Percentiles rank a stretch among this genome's conserved stretches.
phyloP scores from a whole-genome alignment of 2,329 filamentous ascomycete species.

The Talaromyces amestolkiae region DNA sequence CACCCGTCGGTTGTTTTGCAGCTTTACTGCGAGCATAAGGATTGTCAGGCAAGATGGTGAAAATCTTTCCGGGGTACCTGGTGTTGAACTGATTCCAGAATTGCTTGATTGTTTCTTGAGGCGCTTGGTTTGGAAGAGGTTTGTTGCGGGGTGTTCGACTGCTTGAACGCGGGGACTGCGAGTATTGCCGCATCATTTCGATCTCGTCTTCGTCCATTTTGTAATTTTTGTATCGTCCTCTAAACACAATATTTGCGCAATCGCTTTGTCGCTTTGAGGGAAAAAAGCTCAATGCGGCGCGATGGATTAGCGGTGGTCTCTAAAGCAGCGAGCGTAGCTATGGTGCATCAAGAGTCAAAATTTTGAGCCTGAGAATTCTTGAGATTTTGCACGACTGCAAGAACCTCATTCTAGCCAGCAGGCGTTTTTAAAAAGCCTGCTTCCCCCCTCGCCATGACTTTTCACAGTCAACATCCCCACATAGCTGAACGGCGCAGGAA shows the following conservation, averaged over 20 bases:
- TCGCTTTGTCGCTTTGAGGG: neutral
- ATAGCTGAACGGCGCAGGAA: constrained; percentile 7
- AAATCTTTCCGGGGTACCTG: constrained; percentile 69
- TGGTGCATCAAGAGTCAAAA: neutral
- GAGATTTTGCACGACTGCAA: neutral
- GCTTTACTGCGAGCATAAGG: constrained; percentile 61
- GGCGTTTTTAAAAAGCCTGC: neutral
- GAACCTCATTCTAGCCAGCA: neutral
- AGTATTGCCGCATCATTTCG: constrained; percentile 26
- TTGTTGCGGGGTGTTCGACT: constrained; percentile 33
- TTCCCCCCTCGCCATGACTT: neutral
- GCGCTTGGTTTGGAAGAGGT: constrained; percentile 49
- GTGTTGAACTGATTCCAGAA: constrained; percentile 73
- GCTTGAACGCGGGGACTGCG: constrained; percentile 34
- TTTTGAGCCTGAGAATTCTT: neutral
- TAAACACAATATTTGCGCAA: neutral
- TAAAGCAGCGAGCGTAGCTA: neutral
- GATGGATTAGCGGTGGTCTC: neutral
- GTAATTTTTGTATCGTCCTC: neutral
- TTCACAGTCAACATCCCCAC: neutral
- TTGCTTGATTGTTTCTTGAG: constrained; percentile 67
- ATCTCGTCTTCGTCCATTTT: constrained; percentile 34
- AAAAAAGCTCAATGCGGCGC: neutral
- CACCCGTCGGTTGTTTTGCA: constrained; percentile 54
- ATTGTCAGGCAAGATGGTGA: constrained; percentile 68